Evolutionary conservation across 495 filamentous ascomycete genomes (phyloP), one percentile per base, ranked within the genome.

Genomic region (Hypoxylon lienhwacheense): DNA sequence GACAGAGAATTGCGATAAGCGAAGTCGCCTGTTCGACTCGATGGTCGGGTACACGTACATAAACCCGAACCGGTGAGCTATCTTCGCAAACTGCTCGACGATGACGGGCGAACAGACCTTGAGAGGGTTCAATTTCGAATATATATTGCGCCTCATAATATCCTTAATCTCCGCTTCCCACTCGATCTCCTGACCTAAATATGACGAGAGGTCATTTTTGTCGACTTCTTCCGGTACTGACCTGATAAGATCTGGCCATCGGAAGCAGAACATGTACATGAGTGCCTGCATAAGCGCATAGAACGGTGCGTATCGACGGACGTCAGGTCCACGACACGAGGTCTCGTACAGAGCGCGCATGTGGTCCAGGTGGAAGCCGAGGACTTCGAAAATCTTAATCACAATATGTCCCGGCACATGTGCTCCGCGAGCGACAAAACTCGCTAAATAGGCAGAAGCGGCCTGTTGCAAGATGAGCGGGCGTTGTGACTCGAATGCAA

Each of bases 261-360:
- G 85, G 77, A 97, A 99, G 76, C 93, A 99, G 77, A 97, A 99
- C 41, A 97, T 95, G 73, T 97, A 95, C 24, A 90, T 76, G 3
- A 91, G 64, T 4, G 92, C 91, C 68, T 97, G 92, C n/a, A 85
- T 82, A 33, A 89, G 83, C 4, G 86, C 84, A 71, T 99, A 97
- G 70, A 95, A 97, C 5, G 87, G 80, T 12, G 81, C 80, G 65
- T 91, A 97, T 24, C 85, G 84, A 33, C 84, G 81, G 19, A 92
- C 82, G 69, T 97, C 90, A 0, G 93, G 91, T 1, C 89, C 90
- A 10, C 80, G 84, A 68, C 90, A 95, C 28, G 70, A 76, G 5
- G 69, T 61, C 61, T 95, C 83, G 62, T 87, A 82, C 20, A 81
- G 68, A 20, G 70, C 55, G 34, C 85, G 83, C 49, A 90, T 81